These are phyloP conservation scores for Phytophthora pseudosyringae DNA, from an alignment of 352 stramenopile genomes.

Conservation along the genomic window DNA sequence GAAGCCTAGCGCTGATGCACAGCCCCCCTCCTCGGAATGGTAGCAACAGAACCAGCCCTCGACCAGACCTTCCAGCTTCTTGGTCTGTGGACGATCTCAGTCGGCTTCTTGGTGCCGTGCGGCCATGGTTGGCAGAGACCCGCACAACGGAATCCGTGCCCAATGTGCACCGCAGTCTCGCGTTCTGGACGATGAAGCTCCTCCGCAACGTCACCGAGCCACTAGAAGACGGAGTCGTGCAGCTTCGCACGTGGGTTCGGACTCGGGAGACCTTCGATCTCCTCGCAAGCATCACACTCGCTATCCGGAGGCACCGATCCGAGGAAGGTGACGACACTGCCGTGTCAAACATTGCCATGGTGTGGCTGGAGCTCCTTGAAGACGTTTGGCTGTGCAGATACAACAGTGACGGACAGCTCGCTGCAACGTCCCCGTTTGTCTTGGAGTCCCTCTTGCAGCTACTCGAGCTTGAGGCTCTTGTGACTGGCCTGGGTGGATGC, in stretches of 20 bases:
- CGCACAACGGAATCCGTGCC: neutral
- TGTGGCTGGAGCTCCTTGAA: constrained; percentile 41
- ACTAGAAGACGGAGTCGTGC: neutral
- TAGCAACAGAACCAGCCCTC: constrained; percentile 6
- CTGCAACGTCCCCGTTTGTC: constrained; percentile 15
- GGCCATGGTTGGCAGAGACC: constrained; percentile 14
- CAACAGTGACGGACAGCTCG: constrained; percentile 40
- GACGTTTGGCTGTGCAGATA: constrained; percentile 42
- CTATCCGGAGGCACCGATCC: neutral
- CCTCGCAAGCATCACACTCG: constrained; percentile 13
- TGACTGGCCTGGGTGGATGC: neutral
- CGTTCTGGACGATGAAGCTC: constrained; percentile 42
- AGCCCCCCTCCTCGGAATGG: neutral
- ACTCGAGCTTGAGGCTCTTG: constrained; percentile 15
- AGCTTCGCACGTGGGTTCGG: constrained; percentile 19
- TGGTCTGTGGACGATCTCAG: constrained; percentile 26
- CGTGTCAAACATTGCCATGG: constrained; percentile 11
- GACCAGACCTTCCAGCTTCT: constrained; percentile 1
- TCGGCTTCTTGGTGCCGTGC: constrained; percentile 16
- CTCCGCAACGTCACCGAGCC: constrained; percentile 39
- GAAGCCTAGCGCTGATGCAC: constrained; percentile 36
- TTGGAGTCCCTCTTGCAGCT: constrained; percentile 28
- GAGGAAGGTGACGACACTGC: constrained; percentile 10
- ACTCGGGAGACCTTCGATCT: constrained; percentile 30
- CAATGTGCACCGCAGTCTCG: constrained; percentile 11